Conservation (phyloP, 73 alveolate genomes). For the Blepharisma japonicum region DNA sequence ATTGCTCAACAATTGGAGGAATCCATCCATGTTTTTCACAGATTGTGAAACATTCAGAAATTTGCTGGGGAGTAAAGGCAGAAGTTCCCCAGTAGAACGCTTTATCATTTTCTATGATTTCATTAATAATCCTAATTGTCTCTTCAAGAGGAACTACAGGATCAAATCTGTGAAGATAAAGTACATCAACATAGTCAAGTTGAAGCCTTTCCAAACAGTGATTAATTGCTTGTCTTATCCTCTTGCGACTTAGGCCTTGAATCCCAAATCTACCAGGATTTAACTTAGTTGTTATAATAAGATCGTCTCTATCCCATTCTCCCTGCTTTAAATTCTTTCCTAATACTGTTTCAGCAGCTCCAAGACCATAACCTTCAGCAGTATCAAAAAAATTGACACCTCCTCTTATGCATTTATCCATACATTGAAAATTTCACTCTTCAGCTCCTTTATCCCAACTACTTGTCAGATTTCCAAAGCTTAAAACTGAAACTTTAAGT, state of each 20-base stretch:
- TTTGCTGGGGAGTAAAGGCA: slow-evolving; percentile 87
- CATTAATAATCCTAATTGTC: slow-evolving; percentile 82
- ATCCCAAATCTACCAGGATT: slow-evolving; percentile 59
- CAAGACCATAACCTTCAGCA: slow-evolving; percentile 94
- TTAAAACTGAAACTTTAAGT: slow-evolving; percentile 78
- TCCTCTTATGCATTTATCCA: slow-evolving; percentile 63
- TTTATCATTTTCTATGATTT: slow-evolving; percentile 80
- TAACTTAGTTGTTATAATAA: slow-evolving; percentile 80
- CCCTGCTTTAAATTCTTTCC: slow-evolving; percentile 56
- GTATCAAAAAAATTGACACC: slow-evolving; percentile 96
- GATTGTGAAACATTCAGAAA: slow-evolving; percentile 71
- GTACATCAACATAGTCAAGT: slow-evolving; percentile 83
- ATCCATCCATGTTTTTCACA: slow-evolving; percentile 64
- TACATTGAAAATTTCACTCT: slow-evolving; percentile 38
- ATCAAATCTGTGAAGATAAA: slow-evolving; percentile 91
- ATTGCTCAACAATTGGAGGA: slow-evolving; percentile 92
- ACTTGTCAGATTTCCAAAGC: slow-evolving; percentile 78
- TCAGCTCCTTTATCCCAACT: slow-evolving; percentile 33
- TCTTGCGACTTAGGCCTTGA: slow-evolving; percentile 77
- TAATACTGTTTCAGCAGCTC: slow-evolving; percentile 69
- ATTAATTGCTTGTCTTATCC: slow-evolving; percentile 80
- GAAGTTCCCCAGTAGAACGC: slow-evolving; percentile 99
- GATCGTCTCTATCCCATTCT: slow-evolving; percentile 59
- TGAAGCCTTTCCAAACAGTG: slow-evolving; percentile 76
- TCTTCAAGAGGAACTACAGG: slow-evolving; percentile 89